These are phyloP conservation scores for Pelargonium australe DNA, from an alignment of 441 rosid genomes.

Conservation along the genomic window DNA sequence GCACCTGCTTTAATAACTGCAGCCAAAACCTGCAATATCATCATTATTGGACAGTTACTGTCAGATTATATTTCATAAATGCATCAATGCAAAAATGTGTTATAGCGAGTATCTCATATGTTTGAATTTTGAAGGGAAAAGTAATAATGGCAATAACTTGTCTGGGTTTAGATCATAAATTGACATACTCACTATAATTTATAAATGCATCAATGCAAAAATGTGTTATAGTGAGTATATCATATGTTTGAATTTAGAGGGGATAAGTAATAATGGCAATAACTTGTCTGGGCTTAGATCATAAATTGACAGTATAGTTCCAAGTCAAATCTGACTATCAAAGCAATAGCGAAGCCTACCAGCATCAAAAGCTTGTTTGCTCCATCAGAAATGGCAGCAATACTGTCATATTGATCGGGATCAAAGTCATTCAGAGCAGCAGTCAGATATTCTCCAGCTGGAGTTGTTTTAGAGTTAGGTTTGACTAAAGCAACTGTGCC, in stretches of 20 bases:
- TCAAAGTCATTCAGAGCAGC: conserved; percentile 89
- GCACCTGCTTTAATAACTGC: conserved; percentile 99
- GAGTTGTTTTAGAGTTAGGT: conserved; percentile 72
- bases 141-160: not conserved
- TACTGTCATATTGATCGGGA: conserved; percentile 86
- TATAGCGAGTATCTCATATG: no score
- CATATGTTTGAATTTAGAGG: no score
- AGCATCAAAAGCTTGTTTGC: conserved; percentile 99
- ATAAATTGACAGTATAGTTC: conserved; percentile 6
- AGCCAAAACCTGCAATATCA: conserved; percentile 80
- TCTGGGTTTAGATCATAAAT: conserved; percentile 4
- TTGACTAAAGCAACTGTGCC: conserved; percentile 71
- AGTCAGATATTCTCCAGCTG: conserved; percentile 96
- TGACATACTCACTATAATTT: no score
- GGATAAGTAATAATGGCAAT: not conserved
- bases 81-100: not conserved
- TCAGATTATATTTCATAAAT: not conserved
- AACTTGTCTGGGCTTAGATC: conserved; percentile 4
- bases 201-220: not conserved
- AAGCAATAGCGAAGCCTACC: conserved; percentile 42
- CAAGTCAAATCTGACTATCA: conserved; percentile 17
- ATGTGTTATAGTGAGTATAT: not conserved
- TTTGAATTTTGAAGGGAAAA: no score
- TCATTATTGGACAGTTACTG: conserved; percentile 10
- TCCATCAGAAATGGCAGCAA: conserved; percentile 99